Evolutionary conservation across 2,329 filamentous ascomycete genomes (phyloP), one percentile per base, ranked within the genome.

Genomic region (Massarina eburnea): DNA sequence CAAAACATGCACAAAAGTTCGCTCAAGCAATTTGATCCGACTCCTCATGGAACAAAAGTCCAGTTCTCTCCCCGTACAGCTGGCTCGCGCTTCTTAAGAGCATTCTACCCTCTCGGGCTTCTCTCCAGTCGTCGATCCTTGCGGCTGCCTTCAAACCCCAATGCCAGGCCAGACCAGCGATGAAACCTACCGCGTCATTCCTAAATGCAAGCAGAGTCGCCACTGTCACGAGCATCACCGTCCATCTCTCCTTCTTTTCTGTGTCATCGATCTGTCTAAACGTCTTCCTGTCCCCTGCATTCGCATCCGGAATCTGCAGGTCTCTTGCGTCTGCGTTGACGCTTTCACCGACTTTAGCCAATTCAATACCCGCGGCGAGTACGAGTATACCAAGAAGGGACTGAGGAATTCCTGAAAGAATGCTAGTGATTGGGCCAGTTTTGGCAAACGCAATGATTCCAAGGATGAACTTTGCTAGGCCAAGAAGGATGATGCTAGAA

Each of bases 151-250:
- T 53, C 30, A 91, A 88, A 0, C 83, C 81, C 71, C 80, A 85
- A 69, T 92, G 83, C 66, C 90, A 95, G 3, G 88, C 66, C 77
- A 95, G 81, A 0, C 92, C 92, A 0, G 86, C 89, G 12, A 88
- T 49, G 59, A 96, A 96, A 0, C 92, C 92, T 5, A 96, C 81
- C 0, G 86, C 91, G 70, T 95, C 91, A 62, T 96, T 97, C 67
- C 84, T 87, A 61, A 95, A 96, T 0, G 89, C 90, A 39, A 97
- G 71, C 43, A 95, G 79, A 2, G 86, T 81, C 0, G 88, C 91
- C 8, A 89, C 83, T 0, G 92, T 97, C 51, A 91, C 85, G 47
- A 96, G 78, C 91, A 96, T 95, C 0, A 96, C 85, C 18, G 84
- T 88, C 88, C 89, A 96, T 46, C 91, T 79, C 66, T 89, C 83